Evolutionary conservation across 1,284 basidiomycete species (phyloP).

Genomic region (Xanthoconium separans): DNA sequence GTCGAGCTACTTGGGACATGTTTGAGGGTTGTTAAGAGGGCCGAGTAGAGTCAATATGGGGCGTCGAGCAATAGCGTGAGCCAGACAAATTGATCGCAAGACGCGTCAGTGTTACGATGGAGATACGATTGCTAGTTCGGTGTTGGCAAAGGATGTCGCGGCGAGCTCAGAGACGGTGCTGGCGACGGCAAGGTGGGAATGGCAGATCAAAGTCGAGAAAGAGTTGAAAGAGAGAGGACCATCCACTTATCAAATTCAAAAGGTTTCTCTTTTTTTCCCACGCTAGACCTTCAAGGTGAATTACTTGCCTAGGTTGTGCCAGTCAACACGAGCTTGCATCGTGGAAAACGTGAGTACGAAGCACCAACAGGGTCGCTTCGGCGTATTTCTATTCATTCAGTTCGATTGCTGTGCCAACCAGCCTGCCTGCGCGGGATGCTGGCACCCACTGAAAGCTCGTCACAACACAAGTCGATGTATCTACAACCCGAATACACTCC

Average conservation of each 20-base stretch:
- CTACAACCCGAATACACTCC: no score
- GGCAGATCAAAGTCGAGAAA: constrained; percentile 26
- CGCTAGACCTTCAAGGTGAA: neutral
- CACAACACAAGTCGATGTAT: no score
- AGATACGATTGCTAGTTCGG: constrained; percentile 10
- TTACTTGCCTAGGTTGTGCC: neutral
- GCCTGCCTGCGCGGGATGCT: neutral
- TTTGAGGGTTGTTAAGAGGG: constrained; percentile 11
- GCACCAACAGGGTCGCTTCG: neutral
- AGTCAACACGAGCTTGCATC: neutral
- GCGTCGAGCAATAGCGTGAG: constrained; percentile 15
- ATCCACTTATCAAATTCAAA: constrained; percentile 30
- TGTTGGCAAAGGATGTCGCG: constrained; percentile 11
- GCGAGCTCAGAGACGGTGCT: constrained; percentile 10
- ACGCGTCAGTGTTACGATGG: constrained; percentile 22
- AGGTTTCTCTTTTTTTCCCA: neutral
- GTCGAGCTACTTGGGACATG: constrained; percentile 43
- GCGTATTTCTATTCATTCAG: neutral
- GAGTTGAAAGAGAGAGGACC: constrained; percentile 26
- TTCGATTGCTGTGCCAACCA: neutral
- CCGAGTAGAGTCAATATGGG: constrained; percentile 11
- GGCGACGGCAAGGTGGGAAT: constrained; percentile 13
- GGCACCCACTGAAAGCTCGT: no score
- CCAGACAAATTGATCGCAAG: constrained; percentile 19
- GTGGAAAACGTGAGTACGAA: neutral